Conservation (phyloP, 2,329 filamentous ascomycete genomes). For the Graphilbum sp. region DNA sequence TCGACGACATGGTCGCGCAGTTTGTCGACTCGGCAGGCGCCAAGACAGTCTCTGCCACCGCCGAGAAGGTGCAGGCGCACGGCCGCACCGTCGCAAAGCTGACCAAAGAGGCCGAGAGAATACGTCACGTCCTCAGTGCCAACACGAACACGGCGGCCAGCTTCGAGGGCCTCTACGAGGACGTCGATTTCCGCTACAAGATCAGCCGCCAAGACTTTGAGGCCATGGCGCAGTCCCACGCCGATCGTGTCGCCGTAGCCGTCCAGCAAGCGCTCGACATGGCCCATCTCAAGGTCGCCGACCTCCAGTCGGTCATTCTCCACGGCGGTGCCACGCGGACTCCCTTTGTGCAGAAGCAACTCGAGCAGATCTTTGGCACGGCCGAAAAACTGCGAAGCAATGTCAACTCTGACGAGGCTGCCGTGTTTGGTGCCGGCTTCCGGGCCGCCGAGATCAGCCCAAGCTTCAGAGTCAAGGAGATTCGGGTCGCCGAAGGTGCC, state of each 20-base stretch:
- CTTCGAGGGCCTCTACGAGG: slow-evolving; percentile 83
- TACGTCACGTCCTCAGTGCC: slow-evolving; percentile 82
- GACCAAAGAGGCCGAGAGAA: slow-evolving; percentile 78
- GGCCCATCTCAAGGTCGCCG: slow-evolving; percentile 54
- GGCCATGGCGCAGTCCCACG: slow-evolving; percentile 51
- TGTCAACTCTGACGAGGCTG: slow-evolving; percentile 93
- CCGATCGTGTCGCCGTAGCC: slow-evolving; percentile 49
- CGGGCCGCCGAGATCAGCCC: slow-evolving; percentile 83
- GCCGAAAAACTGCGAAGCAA: slow-evolving; percentile 75
- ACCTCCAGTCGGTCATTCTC: slow-evolving; percentile 81
- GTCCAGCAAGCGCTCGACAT: slow-evolving; percentile 59
- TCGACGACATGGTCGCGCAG: slow-evolving; percentile 73
- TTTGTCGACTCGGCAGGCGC: slow-evolving; percentile 56
- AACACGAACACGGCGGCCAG: slow-evolving; percentile 67
- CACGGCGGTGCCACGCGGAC: slow-evolving; percentile 83
- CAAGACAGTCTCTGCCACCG: slow-evolving; percentile 45
- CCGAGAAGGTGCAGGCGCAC: slow-evolving; percentile 50
- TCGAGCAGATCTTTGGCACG: slow-evolving; percentile 59
- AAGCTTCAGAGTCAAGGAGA: slow-evolving; percentile 96
- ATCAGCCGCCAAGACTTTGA: slow-evolving; percentile 69
- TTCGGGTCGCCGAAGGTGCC: slow-evolving; percentile 62
- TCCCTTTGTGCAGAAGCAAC: slow-evolving; percentile 80
- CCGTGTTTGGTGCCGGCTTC: slow-evolving; percentile 91
- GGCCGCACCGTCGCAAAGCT: slow-evolving; percentile 78
- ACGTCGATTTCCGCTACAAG: slow-evolving; percentile 89